Evolutionary conservation across 2,329 filamentous ascomycete genomes (phyloP).

Genomic region (Colletotrichum costaricense): DNA sequence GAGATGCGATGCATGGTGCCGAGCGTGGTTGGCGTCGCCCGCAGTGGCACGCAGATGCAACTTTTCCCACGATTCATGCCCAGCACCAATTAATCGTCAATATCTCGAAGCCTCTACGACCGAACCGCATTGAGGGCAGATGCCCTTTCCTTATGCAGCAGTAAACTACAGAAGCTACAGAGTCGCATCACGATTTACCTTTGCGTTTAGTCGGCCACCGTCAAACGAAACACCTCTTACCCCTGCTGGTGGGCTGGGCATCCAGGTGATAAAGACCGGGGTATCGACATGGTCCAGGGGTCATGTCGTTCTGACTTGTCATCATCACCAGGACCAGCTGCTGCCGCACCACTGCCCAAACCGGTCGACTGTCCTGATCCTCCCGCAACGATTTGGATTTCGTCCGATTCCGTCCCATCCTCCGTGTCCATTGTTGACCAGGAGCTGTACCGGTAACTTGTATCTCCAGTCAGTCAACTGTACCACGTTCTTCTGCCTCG

Average conservation of each 20-base stretch:
- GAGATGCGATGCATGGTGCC: slow-evolving; percentile 8
- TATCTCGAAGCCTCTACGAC: not conserved
- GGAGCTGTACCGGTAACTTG: not conserved
- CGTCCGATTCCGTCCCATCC: slow-evolving; percentile 19
- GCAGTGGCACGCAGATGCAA: not conserved
- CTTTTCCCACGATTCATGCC: slow-evolving; percentile 5
- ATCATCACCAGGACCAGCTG: slow-evolving; percentile 1
- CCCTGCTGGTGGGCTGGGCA: slow-evolving; percentile 21
- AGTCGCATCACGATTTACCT: slow-evolving; percentile 24
- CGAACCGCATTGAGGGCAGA: slow-evolving; percentile 9
- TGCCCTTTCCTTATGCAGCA: slow-evolving; percentile 12
- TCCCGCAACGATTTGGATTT: slow-evolving; percentile 16
- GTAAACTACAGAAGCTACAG: slow-evolving; percentile 7
- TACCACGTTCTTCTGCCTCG: not conserved
- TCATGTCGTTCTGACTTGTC: slow-evolving; percentile 23
- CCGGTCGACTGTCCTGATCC: not conserved
- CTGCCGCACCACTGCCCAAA: not conserved
- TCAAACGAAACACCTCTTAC: slow-evolving; percentile 27
- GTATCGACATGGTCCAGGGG: slow-evolving; percentile 22
- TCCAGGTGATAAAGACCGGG: slow-evolving; percentile 24
- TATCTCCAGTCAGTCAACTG: slow-evolving; percentile 5
- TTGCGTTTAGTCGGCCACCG: not conserved
- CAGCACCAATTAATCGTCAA: not conserved
- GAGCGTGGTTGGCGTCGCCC: not conserved
- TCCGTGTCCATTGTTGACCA: not conserved